These are phyloP conservation scores for Mesembryanthemum crystallinum DNA, from an alignment of 148 eudicot species.

Conservation along the genomic window DNA sequence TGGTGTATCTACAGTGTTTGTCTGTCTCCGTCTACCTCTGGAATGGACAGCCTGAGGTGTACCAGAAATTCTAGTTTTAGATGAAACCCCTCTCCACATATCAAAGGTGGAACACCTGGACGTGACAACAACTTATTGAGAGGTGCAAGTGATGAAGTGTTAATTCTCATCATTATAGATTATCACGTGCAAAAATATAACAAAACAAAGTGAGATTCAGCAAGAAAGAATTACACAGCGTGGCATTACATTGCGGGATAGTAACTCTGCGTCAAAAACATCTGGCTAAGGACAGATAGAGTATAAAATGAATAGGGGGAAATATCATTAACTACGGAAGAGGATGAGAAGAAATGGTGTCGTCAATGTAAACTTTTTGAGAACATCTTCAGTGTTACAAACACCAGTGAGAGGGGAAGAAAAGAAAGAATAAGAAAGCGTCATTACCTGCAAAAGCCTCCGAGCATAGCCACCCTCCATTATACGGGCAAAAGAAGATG, in stretches of 20 bases:
- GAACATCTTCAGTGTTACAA: background rate
- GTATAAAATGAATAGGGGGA: no score
- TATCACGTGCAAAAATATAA: background rate
- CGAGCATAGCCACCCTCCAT: constrained; percentile 99
- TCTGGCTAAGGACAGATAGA: no score
- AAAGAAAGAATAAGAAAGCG: constrained; percentile 7
- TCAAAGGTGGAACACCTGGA: background rate
- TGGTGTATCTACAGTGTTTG: no score
- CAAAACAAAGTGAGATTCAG: background rate
- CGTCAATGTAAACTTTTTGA: background rate
- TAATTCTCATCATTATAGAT: background rate
- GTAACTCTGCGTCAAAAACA: background rate
- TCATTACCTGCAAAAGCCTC: constrained; percentile 76
- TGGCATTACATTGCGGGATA: background rate
- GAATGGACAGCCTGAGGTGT: background rate
- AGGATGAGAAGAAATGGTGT: background rate
- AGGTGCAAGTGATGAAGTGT: background rate
- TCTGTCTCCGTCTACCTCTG: no score
- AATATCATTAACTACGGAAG: background rate
- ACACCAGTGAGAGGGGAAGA: background rate
- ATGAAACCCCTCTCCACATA: background rate
- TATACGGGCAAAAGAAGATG: constrained; percentile 93
- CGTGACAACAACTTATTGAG: background rate
- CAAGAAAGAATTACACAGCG: background rate
- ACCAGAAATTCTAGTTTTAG: background rate